phyloP scores from a whole-genome alignment of 2,329 filamentous ascomycete species.

The Sarocladiaceae sp. region DNA sequence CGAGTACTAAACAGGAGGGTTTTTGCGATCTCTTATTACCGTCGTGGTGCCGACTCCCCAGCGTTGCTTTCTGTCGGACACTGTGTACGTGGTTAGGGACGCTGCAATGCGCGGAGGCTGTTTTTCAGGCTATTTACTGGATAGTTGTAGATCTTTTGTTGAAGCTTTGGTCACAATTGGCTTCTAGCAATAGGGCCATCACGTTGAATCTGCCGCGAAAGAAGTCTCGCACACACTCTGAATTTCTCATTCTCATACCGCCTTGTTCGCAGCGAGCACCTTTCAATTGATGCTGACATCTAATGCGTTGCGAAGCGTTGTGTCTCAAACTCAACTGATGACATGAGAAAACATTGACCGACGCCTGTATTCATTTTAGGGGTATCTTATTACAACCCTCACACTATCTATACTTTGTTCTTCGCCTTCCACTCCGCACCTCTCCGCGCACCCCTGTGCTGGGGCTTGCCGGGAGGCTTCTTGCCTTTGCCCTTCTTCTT shows the following conservation, averaged over 20 bases:
- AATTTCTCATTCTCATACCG: too few species aligned
- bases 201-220: too few species aligned
- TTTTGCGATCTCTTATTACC: too few species aligned
- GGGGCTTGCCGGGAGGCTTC: slow-evolving; percentile 28
- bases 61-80: not conserved
- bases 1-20: slow-evolving; percentile 66
- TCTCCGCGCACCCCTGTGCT: slow-evolving; percentile 33
- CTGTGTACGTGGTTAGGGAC: not conserved
- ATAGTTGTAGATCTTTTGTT: slow-evolving; percentile 17
- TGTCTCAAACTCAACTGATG: too few species aligned
- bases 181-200: slow-evolving; percentile 16
- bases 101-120: not conserved
- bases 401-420: slow-evolving; percentile 13
- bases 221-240: too few species aligned
- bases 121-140: not conserved
- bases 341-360: not conserved
- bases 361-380: not conserved
- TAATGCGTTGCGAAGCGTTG: too few species aligned
- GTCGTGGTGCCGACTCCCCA: not conserved
- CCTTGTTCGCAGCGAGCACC: too few species aligned
- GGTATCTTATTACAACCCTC: slow-evolving; percentile 4
- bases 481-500: slow-evolving; percentile 50
- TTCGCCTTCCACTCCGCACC: slow-evolving; percentile 43
- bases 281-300: too few species aligned
- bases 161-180: slow-evolving; percentile 13